Conservation (phyloP, 2,329 filamentous ascomycete genomes). For the Aureobasidium zeae region DNA sequence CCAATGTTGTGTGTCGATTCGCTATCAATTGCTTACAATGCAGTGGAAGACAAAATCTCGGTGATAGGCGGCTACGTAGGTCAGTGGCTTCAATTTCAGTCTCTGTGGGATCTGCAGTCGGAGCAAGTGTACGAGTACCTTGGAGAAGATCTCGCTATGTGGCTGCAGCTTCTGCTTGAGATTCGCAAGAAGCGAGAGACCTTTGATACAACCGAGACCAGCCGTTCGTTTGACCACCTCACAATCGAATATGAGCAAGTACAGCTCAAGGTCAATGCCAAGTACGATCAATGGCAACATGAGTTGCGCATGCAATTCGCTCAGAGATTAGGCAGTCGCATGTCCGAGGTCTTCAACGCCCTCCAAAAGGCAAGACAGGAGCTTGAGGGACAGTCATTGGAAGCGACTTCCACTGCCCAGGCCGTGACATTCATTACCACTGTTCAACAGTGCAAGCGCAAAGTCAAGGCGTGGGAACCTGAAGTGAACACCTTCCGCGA, state of each 20-base stretch:
- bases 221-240: constrained; percentile 83
- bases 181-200: constrained; percentile 91
- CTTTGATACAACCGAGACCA: constrained; percentile 94
- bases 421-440: constrained; percentile 98
- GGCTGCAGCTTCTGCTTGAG: constrained; percentile 93
- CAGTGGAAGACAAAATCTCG: constrained; percentile 72
- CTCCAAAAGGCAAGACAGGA: constrained; percentile 85
- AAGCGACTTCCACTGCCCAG: constrained; percentile 90
- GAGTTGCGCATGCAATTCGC: constrained; percentile 94
- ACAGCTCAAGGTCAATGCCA: constrained; percentile 95
- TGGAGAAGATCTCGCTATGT: constrained; percentile 81
- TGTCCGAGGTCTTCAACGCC: constrained; percentile 86
- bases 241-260: constrained; percentile 98
- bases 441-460: constrained; percentile 90
- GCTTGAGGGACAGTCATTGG: constrained; percentile 82
- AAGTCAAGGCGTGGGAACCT: constrained; percentile 86
- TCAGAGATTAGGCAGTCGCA: constrained; percentile 73
- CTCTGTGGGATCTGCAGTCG: constrained; percentile 92
- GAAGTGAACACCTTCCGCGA: constrained; percentile 95
- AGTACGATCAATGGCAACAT: constrained; percentile 99
- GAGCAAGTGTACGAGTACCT: constrained; percentile 90
- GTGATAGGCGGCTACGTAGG: constrained; percentile 82
- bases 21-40: constrained; percentile 69
- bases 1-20: constrained; percentile 73
- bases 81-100: constrained; percentile 98